Base-by-base conservation (phyloP, 2,329 filamentous ascomycete species). In the Ascocoryne sarcoides region DNA sequence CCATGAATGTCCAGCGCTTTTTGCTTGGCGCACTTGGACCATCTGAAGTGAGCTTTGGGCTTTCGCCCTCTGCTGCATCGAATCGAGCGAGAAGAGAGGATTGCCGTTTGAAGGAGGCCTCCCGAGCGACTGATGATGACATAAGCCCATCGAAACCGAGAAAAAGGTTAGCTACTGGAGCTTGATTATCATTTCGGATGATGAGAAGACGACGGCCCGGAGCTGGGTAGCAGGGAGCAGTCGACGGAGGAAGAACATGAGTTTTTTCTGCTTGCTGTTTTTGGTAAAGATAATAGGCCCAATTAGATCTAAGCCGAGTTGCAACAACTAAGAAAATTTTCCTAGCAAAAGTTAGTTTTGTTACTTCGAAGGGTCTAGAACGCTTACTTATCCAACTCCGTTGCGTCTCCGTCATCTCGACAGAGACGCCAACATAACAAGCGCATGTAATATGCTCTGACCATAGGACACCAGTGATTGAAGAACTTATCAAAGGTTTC, bases 381-480 rank as follows among this genome's bases (percentile, higher is more conserved):
- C 42, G 69, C 75, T 62, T 64, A 78, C 73, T 68, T 61, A 56
- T 82, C 76, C 34, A 71, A 55, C 10, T 67, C 61, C 19, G 67
- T 67, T 19, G 70, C 67, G 19, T 71, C 55, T 39, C 57, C 76
- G 51, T 80, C 76, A 52, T 73, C 76, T 43, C 82, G 67, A 41
- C 74, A 79, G 23, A 85, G 56, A 39, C 81, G 71, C 82, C 82
- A 86, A 58, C 80, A 84, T 21, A 84, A 57, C 26, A 86, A 60
- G 23, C 82, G 76, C 70, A 84, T 83, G 52, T 74, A 85, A 61
- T 84, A 85, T 17, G 80, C 75, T 51, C 82, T 69, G n/a, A 85
- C 79, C 82, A 85, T 85, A 1, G 82, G 79, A 58, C 79, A 84
- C 82, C 82, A 85, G 53, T 85, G 81, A 49, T 75, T 80, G 59